Base-by-base conservation (phyloP, 305 asterid genomes). In the Fraxinus greggii region DNA sequence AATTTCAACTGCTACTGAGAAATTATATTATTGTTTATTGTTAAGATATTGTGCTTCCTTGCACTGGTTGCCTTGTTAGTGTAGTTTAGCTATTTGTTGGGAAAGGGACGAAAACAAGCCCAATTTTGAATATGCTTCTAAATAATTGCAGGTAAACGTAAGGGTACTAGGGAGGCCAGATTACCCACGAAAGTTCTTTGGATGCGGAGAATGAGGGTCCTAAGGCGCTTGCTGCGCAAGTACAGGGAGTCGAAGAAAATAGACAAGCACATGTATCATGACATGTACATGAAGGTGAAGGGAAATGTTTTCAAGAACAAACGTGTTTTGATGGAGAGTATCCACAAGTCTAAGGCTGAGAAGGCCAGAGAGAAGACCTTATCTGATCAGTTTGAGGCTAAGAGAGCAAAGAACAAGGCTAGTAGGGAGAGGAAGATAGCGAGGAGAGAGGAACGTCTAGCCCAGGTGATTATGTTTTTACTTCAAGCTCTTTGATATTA, bases 271-370 rank as follows among this genome's bases (percentile, higher is more conserved):
- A 93, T 93, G 97, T 93, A 93, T 29, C 97, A 92, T 83, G 97
- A 90, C 83, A 92, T 93, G 97, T 93, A 92, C 91, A 93, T 93
- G 97, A 92, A 85, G 87, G 97, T 92, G n/a, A 90, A 93, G 88
- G 95, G 95, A 83, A 93, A 93, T 75, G 98, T 93, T 40, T 93
- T 93, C 81, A 93, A 92, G 91, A 92, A 92, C 87, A 93, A 92
- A 77, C 90, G 97, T 81, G 97, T 93, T 12, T 83, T 93, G 86
- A 92, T 92, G 93, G 96, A 93, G 79, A 93, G 92, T 65, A 93
- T 93, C 59, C 97, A 93, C 90, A 93, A 93, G 87, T 85, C 93
- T 4, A 93, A 93, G 92, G 97, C 95, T 29, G 94, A 93, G 86
- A 93, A 93, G 90, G 97, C 97, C n/a, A 85, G 95, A 70, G 97